Conservation (phyloP, 345 rosid species). For the Pelargonium nanum region DNA sequence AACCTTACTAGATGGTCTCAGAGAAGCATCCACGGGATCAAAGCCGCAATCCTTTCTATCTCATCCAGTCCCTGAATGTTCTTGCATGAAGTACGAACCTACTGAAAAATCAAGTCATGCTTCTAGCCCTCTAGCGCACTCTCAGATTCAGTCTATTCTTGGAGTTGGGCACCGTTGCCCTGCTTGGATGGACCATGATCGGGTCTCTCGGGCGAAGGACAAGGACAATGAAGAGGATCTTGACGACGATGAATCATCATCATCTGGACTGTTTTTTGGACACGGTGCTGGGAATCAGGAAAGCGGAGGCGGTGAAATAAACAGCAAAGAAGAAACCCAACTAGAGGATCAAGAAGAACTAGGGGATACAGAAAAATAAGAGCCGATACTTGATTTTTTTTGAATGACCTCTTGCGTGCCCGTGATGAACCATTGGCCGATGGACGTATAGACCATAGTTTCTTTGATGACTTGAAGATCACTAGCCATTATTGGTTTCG, state of each 20-base stretch:
- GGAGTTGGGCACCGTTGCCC: conserved; percentile 63
- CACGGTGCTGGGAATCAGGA: conserved; percentile 38
- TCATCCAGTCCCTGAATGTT: conserved; percentile 86
- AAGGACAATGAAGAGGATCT: conserved; percentile 71
- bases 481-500: too few species aligned
- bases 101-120: conserved; percentile 15
- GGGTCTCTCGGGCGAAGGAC: conserved; percentile 31
- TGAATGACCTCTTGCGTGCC: too few species aligned
- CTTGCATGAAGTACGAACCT: conserved; percentile 35
- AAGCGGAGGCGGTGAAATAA: conserved; percentile 48
- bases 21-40: conserved; percentile 40
- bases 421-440: too few species aligned
- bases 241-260: conserved; percentile 59
- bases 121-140: conserved; percentile 20
- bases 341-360: conserved; percentile 92
- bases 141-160: conserved; percentile 34
- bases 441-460: too few species aligned
- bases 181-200: conserved; percentile 49
- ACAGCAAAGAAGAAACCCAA: conserved; percentile 61
- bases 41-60: conserved; percentile 59
- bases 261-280: conserved; percentile 60
- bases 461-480: too few species aligned
- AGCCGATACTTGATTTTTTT: not conserved
- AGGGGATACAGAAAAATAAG: conserved; percentile 46
- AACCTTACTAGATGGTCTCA: conserved; percentile 59